phyloP scores from a whole-genome alignment of 441 rosid species.

The Eruca vesicaria region DNA sequence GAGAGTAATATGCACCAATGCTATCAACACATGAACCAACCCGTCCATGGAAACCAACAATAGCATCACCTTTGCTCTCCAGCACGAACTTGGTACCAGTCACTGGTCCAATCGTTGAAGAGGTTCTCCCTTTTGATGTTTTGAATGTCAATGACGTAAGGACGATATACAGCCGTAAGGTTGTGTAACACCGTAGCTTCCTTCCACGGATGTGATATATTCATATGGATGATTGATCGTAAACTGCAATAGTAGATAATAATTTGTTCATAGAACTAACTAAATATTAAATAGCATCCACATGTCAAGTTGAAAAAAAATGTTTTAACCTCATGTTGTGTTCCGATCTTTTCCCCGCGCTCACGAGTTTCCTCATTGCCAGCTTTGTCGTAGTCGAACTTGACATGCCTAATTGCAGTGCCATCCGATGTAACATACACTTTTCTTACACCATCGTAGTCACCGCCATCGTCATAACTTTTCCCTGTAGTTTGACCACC shows the following conservation, averaged over 20 bases:
- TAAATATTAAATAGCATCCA: no score
- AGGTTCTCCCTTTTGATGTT: constrained; percentile 4
- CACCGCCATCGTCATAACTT: neutral
- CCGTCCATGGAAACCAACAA: constrained; percentile 29
- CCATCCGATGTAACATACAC: neutral
- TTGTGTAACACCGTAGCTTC: neutral
- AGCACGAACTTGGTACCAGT: neutral
- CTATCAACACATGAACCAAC: neutral
- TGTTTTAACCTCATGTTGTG: neutral
- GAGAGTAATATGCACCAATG: neutral
- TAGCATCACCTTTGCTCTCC: neutral
- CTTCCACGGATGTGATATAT: neutral
- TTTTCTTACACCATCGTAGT: neutral
- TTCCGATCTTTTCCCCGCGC: neutral
- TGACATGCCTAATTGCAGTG: neutral
- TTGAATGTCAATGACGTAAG: neutral
- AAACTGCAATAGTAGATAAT: neutral
- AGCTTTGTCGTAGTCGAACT: neutral
- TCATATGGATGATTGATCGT: no score
- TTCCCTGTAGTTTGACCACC: neutral
- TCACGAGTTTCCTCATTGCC: neutral
- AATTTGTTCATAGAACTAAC: neutral
- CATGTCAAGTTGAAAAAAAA: neutral
- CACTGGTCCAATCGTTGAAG: constrained; percentile 1
- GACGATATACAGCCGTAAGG: neutral